Conservation (phyloP, 371 early-diverging fungal genomes). For the Rhizomucor miehei region DNA sequence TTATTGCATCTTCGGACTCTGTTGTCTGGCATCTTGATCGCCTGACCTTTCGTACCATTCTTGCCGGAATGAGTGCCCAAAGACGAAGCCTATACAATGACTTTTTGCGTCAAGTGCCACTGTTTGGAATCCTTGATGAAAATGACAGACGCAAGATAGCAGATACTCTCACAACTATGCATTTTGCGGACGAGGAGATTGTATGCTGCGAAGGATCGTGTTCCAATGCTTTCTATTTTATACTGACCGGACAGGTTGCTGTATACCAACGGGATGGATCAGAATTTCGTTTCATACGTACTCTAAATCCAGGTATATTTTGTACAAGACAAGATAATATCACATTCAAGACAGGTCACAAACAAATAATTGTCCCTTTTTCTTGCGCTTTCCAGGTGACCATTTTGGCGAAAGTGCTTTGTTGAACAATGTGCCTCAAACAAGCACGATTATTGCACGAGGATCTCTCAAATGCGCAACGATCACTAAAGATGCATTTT, state of each 20-base stretch:
- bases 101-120: slow-evolving; percentile 84
- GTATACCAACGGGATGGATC: too few relatives aligned
- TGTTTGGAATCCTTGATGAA: slow-evolving; percentile 80
- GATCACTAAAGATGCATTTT: slow-evolving; percentile 83
- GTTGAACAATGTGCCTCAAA: slow-evolving; percentile 80
- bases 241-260: too few relatives aligned
- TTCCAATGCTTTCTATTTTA: too few relatives aligned
- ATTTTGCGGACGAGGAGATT: slow-evolving; percentile 73
- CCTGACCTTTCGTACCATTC: slow-evolving; percentile 86
- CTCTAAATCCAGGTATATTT: too few relatives aligned
- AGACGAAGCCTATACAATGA: slow-evolving; percentile 88
- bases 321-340: too few relatives aligned
- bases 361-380: too few relatives aligned
- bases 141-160: slow-evolving; percentile 92
- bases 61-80: slow-evolving; percentile 87
- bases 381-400: slow-evolving; percentile 58
- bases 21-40: slow-evolving; percentile 95
- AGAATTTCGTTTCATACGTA: too few relatives aligned
- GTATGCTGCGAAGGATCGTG: slow-evolving; percentile 49
- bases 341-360: too few relatives aligned
- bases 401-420: slow-evolving; percentile 96
- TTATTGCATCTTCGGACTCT: slow-evolving; percentile 65
- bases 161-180: slow-evolving; percentile 85
- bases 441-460: slow-evolving; percentile 83
- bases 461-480: slow-evolving; percentile 85